Base-by-base conservation (phyloP, 2,329 filamentous ascomycete species). In the Sphaceloma murrayae region DNA sequence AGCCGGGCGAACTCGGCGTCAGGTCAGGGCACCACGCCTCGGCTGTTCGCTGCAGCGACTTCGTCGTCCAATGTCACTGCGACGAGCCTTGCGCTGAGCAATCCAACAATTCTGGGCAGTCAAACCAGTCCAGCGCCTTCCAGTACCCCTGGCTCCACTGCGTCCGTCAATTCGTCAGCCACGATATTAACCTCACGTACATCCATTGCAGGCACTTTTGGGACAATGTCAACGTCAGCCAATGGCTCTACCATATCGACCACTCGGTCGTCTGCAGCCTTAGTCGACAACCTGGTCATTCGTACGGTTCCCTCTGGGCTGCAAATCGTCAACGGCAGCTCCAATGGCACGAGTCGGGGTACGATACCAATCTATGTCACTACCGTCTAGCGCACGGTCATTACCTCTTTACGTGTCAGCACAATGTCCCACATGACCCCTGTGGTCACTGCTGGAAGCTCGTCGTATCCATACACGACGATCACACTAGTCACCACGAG, bases 331-430 rank as follows among this genome's bases (percentile, higher is more conserved):
- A 45, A 45, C 16, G 42, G n/a, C 2, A 16, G 16, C 16, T 22
- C 42, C n/a, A 22, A 18, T 5, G 31, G 42, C 13, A 34, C 42
- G 4, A 16, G 14, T 5, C 26, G 18, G 11, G 18, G 17, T 26
- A 33, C 30, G 6, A 32, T 45, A 21, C 42, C 42, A 11, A 21
- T 45, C 10, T 45, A 45, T 29, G 32, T 45, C 31, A 45, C 42
- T 9, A 45, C 42, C 4, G 42, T 45, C 21, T 45, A 19, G 42
- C 18, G 24, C 31, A 45, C 42, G 6, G 42, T 45, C 22, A 16
- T 45, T 11, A 45, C 42, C n/a, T 34, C 42, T 16, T 21, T 45
- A 9, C 19, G 14, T 11, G 11, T 45, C 30, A 45, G 42, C 32
- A 34, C 42, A 2, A 34, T 45, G 29, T 29, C 31, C 17, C 22